Base-by-base conservation (phyloP, 2,329 filamentous ascomycete genomes). In the Beauveria sp. region DNA sequence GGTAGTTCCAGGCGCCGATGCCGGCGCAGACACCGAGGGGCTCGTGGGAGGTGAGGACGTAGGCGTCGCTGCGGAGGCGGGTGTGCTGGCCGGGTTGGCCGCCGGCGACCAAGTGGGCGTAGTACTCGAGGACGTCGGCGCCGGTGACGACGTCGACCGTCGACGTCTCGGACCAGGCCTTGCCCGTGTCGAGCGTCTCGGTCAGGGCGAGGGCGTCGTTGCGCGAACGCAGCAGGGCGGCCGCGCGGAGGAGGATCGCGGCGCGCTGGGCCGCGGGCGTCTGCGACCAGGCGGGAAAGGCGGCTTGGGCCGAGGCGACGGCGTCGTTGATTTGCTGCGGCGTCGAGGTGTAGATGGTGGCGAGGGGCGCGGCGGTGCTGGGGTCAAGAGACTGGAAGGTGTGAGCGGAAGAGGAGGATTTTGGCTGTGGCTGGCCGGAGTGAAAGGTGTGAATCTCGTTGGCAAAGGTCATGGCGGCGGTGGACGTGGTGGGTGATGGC, bases 1-100 rank as follows among this genome's bases (percentile, higher is more conserved):
- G 91, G 71, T 96, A 96, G 75, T 96, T 96, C 91, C 91, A 96
- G 16, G 91, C 91, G 61, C 91, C 91, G 66, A 96, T 96, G 62
- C 90, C 91, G 16, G 84, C 91, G 72, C 91, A 96, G 16, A 95
- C 90, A 28, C 91, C 91, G 20, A 96, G 78, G 5, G 91, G 83
- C 67, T 90, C 88, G 72, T 95, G 93, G 69, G 85, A 88, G 12
- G 89, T 93, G 74, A 93, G 91, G 43, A 95, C 85, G 83, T 88
- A 92, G 4, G 91, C 90, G 66, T 91, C 87, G 56, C 86, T 80
- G 45, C 91, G 82, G 48, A 96, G 79, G 61, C 87, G 85, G 53
- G 87, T 87, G 22, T 89, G 88, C 74, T 93, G 90, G 63, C 91
- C 91, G 69, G 93, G 92, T 65, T 93, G 77, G 22, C 91, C 88